phyloP scores from a whole-genome alignment of 306 rosid species.

The Vigna radiata region DNA sequence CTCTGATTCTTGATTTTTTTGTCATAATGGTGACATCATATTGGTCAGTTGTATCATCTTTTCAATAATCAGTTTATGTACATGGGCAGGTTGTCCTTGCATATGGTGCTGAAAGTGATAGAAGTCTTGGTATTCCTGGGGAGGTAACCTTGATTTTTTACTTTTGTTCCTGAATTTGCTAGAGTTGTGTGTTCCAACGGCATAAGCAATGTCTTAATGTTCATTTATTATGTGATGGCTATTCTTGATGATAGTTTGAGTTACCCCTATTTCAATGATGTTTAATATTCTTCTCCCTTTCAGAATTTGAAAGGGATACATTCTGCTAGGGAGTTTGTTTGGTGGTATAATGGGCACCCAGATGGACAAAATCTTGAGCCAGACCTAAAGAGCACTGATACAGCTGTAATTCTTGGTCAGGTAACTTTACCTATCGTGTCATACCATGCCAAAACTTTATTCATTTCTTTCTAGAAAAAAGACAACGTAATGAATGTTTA shows the following conservation, averaged over 20 bases:
- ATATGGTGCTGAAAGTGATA: slow-evolving; percentile 94
- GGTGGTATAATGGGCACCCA: slow-evolving; percentile 99
- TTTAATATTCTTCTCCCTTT: slow-evolving; percentile 32
- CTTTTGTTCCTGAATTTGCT: slow-evolving; percentile 35
- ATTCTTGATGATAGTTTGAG: slow-evolving; percentile 29
- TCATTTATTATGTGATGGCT: neutral
- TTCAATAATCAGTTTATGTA: slow-evolving; percentile 24
- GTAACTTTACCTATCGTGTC: slow-evolving; percentile 50
- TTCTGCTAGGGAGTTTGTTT: slow-evolving; percentile 96
- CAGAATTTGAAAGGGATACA: slow-evolving; percentile 77
- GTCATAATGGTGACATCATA: slow-evolving; percentile 34
- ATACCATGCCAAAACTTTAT: slow-evolving; percentile 6
- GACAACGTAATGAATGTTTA: neutral
- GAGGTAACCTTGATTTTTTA: slow-evolving; percentile 64
- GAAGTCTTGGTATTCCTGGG: slow-evolving; percentile 83
- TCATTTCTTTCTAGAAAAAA: slow-evolving; percentile 18
- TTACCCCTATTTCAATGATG: slow-evolving; percentile 25
- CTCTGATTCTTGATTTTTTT: slow-evolving; percentile 41
- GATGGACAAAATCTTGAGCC: slow-evolving; percentile 78
- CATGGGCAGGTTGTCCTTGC: slow-evolving; percentile 86
- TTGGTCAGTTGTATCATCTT: slow-evolving; percentile 30
- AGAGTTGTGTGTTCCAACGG: slow-evolving; percentile 17
- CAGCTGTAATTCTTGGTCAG: slow-evolving; percentile 96
- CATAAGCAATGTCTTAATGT: slow-evolving; percentile 35
- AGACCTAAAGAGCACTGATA: slow-evolving; percentile 73